Evolutionary conservation across 139 green algal species (phyloP).

Genomic region (Coelastrella sp.): DNA sequence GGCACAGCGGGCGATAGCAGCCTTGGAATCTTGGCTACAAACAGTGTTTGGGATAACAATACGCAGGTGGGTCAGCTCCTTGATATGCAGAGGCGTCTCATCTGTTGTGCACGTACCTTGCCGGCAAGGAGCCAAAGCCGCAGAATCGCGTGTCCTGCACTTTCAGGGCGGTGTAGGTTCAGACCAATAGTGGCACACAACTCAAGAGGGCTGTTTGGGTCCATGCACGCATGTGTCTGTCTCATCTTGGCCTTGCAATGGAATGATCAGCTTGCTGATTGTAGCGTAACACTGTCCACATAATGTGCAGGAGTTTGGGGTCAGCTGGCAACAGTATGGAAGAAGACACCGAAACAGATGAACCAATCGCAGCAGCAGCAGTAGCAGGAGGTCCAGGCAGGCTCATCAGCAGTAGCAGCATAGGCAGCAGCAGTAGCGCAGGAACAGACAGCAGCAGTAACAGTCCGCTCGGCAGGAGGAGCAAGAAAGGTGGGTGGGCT

Average conservation of each 20-base stretch:
- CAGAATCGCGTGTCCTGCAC: too few relatives aligned
- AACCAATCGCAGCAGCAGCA: background rate
- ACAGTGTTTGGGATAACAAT: slow-evolving; percentile 4
- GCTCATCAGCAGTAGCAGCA: background rate
- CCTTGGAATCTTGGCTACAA: slow-evolving; percentile 29
- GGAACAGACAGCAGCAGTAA: slow-evolving; percentile 1
- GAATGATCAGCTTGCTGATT: too few relatives aligned
- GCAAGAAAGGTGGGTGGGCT: slow-evolving; percentile 42
- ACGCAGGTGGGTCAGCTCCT: background rate
- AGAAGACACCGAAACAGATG: background rate
- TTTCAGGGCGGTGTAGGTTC: too few relatives aligned
- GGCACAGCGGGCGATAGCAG: slow-evolving; percentile 23
- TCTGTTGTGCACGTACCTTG: too few relatives aligned
- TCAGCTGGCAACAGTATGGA: slow-evolving; percentile 3
- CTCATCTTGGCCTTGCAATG: too few relatives aligned
- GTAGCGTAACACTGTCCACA: too few relatives aligned
- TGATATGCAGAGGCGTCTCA: too few relatives aligned
- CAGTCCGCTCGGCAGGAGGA: slow-evolving; percentile 9
- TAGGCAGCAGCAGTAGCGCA: background rate
- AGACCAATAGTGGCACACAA: too few relatives aligned
- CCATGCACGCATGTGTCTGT: too few relatives aligned
- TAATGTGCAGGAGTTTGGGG: background rate
- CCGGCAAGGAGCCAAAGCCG: too few relatives aligned
- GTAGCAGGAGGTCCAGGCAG: background rate
- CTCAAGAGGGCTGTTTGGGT: too few relatives aligned